Base-by-base conservation (phyloP, 2,329 filamentous ascomycete genomes). In the Celoporthe dispersa region DNA sequence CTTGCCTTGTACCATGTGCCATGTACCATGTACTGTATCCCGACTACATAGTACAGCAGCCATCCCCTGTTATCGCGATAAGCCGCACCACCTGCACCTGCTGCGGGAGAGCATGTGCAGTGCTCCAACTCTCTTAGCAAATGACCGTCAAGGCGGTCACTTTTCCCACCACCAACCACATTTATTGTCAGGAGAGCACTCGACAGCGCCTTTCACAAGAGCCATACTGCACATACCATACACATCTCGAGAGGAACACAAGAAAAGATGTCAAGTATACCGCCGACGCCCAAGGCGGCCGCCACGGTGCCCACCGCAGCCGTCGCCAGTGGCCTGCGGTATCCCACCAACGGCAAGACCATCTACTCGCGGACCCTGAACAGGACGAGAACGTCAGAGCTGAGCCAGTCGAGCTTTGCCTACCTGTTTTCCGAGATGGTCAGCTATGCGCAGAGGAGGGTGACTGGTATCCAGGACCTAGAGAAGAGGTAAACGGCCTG, bases 391-490 rank as follows among this genome's bases (percentile, higher is more conserved):
- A 93, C 92, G 76, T 88, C 92, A 70, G 95, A 98, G 84, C 89
- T 97, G 74, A 97, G 94, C 80, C 92, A 97, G 78, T 90, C 96
- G 14, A 94, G 93, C 81, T 98, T 99, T 82, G 95, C 96, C 57
- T 98, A 97, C 81, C 86, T 99, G 70, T 98, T 99, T 79, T 91
- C 92, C 71, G 95, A 98, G 84, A 97, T 98, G 92, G 94, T 99
- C 64, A 91, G 90, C 77, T 98, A 98, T 81, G 95, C 96, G 75
- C 96, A 98, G 80, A 88, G 91, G 77, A 87, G 93, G 72, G 95
- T 98, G 68, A 96, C 92, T 74, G 94, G 94, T 8, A 97, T 99
- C 71, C 92, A 95, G 76, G 96, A 98, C 80, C 85, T 99, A 25
- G 96, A 99, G 80, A 93, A 94, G 83, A 87, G 92, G 94, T 97